Conservation (phyloP, 2,329 filamentous ascomycete species). For the Fusarium musae region DNA sequence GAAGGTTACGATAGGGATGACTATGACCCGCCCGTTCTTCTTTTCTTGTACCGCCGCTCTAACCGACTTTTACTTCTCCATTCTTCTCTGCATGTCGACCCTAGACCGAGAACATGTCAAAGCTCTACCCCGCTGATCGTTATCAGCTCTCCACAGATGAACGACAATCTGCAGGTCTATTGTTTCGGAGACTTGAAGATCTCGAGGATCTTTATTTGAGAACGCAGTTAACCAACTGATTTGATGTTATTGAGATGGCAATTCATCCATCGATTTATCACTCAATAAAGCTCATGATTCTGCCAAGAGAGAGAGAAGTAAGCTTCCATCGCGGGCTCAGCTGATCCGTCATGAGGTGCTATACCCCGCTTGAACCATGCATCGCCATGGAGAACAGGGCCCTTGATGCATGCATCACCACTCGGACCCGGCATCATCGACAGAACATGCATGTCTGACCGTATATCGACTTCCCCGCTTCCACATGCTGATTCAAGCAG, state of each 20-base stretch:
- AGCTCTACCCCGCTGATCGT: neutral
- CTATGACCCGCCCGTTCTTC: neutral
- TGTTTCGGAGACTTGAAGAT: constrained; percentile 21
- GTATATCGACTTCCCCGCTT: constrained; percentile 12
- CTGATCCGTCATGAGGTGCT: constrained; percentile 27
- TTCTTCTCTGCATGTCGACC: neutral
- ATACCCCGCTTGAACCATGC: constrained; percentile 23
- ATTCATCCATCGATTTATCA: neutral
- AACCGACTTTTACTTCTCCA: neutral
- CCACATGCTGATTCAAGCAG: constrained; percentile 3
- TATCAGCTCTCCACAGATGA: neutral
- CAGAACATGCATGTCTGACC: neutral
- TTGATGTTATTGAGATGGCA: constrained; percentile 7
- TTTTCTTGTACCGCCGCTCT: neutral
- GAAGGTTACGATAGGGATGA: neutral
- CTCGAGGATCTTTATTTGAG: constrained; percentile 18
- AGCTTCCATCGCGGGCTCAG: constrained; percentile 3
- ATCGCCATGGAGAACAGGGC: neutral
- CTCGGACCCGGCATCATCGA: constrained; percentile 1
- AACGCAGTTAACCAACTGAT: neutral
- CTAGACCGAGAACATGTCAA: constrained; percentile 1
- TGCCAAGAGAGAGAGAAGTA: neutral
- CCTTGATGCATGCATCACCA: constrained; percentile 19
- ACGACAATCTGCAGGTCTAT: neutral
- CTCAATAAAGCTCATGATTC: neutral